Conservation (phyloP, 352 stramenopile species). For the Aphanomyces euteiches region DNA sequence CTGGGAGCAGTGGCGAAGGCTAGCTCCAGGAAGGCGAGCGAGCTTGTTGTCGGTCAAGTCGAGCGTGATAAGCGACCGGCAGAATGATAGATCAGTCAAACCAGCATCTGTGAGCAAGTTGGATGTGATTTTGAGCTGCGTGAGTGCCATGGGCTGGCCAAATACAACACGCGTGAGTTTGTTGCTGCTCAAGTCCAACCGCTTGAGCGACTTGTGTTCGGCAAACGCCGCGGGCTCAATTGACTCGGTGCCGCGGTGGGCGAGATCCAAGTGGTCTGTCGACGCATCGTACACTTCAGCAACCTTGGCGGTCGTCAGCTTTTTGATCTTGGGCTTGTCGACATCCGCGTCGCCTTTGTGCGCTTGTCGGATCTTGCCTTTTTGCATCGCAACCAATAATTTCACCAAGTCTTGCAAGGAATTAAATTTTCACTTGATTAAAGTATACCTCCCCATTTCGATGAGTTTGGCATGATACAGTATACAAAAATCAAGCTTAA, state of each 20-base stretch:
- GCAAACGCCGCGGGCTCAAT: conserved; percentile 58
- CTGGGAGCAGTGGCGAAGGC: conserved; percentile 57
- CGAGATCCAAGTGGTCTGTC: conserved; percentile 55
- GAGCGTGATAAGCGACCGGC: conserved; percentile 52
- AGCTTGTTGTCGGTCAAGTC: conserved; percentile 84
- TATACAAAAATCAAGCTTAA: too few relatives aligned
- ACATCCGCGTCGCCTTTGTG: conserved; percentile 16
- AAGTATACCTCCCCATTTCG: too few relatives aligned
- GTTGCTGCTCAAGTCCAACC: conserved; percentile 20
- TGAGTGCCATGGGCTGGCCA: conserved; percentile 17
- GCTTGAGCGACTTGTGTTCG: conserved; percentile 1
- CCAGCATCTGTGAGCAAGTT: conserved; percentile 21
- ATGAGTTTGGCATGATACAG: too few relatives aligned
- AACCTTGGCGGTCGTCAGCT: conserved; percentile 81
- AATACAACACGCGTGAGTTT: conserved; percentile 28
- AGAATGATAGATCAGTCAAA: conserved; percentile 43
- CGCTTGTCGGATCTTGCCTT: conserved; percentile 5
- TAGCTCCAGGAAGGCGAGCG: conserved; percentile 63
- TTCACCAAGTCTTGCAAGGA: neutral
- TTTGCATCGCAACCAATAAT: neutral
- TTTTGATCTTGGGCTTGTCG: conserved; percentile 79
- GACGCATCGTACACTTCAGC: conserved; percentile 49
- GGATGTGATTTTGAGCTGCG: conserved; percentile 30
- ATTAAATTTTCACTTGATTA: too few relatives aligned
- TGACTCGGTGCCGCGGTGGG: conserved; percentile 65